A percentile compares a stretch with the other conserved stretches of the same genome.
Evolutionary conservation across 768 basidiomycete genomes (phyloP).

Genomic region (Leccinum disarticulatum): DNA sequence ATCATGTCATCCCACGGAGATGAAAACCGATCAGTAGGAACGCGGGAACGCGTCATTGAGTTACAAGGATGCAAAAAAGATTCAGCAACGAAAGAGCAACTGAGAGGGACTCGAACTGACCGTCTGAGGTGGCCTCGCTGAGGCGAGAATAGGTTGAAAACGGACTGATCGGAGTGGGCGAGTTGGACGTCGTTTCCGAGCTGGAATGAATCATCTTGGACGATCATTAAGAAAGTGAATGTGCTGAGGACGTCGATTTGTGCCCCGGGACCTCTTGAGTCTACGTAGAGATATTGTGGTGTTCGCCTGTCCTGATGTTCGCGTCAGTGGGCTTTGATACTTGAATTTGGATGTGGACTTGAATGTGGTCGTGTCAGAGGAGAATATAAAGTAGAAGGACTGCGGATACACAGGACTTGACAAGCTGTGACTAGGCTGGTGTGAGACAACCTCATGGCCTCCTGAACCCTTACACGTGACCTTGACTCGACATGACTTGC

Average conservation of each 20-base stretch:
- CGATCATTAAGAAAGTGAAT: constrained; percentile 19
- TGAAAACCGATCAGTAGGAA: constrained; percentile 9
- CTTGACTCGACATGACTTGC: not conserved
- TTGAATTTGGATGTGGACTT: not conserved
- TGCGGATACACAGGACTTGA: constrained; percentile 2
- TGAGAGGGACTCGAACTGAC: constrained; percentile 19
- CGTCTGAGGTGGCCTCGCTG: constrained; percentile 58
- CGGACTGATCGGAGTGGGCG: constrained; percentile 37
- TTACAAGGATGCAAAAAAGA: not conserved
- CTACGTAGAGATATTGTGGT: not conserved
- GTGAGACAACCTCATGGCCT: constrained; percentile 5
- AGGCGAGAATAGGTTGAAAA: constrained; percentile 39
- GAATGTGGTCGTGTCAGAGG: not conserved
- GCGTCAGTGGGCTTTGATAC: not conserved
- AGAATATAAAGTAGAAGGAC: constrained; percentile 1
- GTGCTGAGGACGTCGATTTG: not conserved
- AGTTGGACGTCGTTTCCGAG: constrained; percentile 36
- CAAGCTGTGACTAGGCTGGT: constrained; percentile 6
- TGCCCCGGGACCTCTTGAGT: not conserved
- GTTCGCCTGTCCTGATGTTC: not conserved
- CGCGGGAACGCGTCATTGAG: constrained; percentile 3
- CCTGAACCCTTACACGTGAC: constrained; percentile 13
- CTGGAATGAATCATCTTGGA: constrained; percentile 34
- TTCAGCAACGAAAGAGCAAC: constrained; percentile 2
- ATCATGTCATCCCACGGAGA: constrained; percentile 5